These are phyloP conservation scores for Syzygium oleosum DNA, from an alignment of 345 rosid genomes.

Conservation along the genomic window DNA sequence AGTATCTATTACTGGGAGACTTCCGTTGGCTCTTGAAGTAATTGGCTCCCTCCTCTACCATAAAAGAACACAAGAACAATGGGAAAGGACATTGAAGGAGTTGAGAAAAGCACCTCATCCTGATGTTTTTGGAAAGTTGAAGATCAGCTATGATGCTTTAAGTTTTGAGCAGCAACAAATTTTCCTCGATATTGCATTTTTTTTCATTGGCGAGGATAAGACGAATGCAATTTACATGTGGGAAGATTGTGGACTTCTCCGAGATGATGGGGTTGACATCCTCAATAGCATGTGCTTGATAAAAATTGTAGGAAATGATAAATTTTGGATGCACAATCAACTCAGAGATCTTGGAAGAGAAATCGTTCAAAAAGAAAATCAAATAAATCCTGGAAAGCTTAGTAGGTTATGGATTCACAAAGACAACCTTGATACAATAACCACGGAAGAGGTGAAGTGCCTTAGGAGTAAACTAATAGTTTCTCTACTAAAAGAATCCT, in stretches of 20 bases:
- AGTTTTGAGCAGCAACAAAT: fast-evolving
- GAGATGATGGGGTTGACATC: neutral
- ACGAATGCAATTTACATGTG: no score
- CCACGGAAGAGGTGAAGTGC: neutral
- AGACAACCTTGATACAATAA: neutral
- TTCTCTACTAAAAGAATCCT: neutral
- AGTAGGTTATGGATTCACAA: neutral
- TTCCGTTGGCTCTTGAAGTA: neutral
- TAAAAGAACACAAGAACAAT: neutral
- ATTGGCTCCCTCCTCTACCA: neutral
- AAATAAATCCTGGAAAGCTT: neutral
- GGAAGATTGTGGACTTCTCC: neutral
- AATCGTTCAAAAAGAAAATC: neutral
- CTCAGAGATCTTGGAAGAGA: neutral
- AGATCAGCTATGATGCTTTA: no score
- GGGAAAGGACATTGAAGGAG: neutral
- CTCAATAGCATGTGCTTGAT: neutral
- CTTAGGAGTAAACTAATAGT: neutral
- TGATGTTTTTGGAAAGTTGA: no score
- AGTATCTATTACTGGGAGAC: neutral
- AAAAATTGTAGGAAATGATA: neutral
- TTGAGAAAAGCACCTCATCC: no score
- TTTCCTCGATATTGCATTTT: no score
- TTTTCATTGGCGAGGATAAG: no score
- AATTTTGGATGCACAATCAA: neutral